A percentile compares a stretch with the other conserved stretches of the same genome.
These are phyloP conservation scores for Sanghuangporus weigelae DNA, from an alignment of 1,284 basidiomycete species.

Conservation along the genomic window DNA sequence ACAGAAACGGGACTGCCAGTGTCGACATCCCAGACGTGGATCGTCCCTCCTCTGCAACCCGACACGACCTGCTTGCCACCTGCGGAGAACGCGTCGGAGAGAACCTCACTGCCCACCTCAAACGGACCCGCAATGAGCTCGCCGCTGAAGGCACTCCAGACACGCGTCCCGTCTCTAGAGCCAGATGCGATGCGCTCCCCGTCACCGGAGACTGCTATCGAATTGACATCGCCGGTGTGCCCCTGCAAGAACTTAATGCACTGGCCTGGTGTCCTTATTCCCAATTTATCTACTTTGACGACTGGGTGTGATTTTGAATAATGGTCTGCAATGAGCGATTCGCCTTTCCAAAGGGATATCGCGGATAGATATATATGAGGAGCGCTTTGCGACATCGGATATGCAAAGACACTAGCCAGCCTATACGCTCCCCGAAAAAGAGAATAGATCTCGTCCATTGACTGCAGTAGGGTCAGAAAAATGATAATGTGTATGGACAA, in stretches of 20 bases:
- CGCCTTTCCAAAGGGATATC: not conserved
- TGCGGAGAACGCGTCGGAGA: not conserved
- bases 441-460: not conserved
- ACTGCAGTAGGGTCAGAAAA: not conserved
- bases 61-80: not conserved
- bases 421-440: not conserved
- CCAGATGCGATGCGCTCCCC: not conserved
- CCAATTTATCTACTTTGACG: not conserved
- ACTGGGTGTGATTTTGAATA: not conserved
- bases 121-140: not conserved
- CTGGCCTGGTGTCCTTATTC: not conserved
- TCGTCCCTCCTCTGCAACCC: slow-evolving; percentile 1
- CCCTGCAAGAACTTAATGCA: not conserved
- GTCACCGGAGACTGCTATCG: not conserved
- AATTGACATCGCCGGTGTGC: not conserved
- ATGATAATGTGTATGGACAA: not conserved
- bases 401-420: not conserved
- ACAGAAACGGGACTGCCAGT: not conserved
- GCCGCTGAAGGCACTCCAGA: not conserved
- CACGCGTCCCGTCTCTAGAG: not conserved
- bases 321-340: not conserved
- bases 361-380: not conserved
- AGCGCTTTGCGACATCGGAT: not conserved
- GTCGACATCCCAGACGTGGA: slow-evolving; percentile 10
- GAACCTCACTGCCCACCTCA: not conserved